Conservation (phyloP, 2,329 filamentous ascomycete genomes). For the Fusarium nanum region DNA sequence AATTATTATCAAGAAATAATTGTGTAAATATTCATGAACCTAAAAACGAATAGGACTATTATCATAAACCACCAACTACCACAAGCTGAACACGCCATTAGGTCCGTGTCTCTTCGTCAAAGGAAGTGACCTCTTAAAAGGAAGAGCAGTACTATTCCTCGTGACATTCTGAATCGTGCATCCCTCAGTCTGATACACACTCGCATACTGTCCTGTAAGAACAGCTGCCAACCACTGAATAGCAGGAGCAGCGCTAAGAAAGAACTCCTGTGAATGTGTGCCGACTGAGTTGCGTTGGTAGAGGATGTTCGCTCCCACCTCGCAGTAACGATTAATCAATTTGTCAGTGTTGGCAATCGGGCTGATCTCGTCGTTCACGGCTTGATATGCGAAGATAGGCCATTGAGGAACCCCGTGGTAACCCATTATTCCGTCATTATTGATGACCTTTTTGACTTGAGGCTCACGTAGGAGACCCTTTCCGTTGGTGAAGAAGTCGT, state of each 20-base stretch:
- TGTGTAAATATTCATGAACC: no score
- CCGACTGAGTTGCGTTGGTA: slow-evolving; percentile 42
- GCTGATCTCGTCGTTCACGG: slow-evolving; percentile 39
- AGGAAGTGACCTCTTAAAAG: slow-evolving; percentile 3
- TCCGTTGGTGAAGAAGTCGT: slow-evolving; percentile 34
- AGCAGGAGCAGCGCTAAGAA: slow-evolving; percentile 8
- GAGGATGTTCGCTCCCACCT: slow-evolving; percentile 38
- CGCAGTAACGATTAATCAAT: slow-evolving; percentile 35
- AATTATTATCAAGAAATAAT: not conserved
- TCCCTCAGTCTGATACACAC: slow-evolving; percentile 25
- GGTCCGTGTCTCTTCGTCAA: slow-evolving; percentile 22
- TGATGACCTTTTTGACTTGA: slow-evolving; percentile 10
- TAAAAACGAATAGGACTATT: no score
- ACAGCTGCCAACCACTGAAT: slow-evolving; percentile 32
- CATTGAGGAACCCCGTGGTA: slow-evolving; percentile 41
- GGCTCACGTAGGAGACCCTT: slow-evolving; percentile 10
- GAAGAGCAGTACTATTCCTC: slow-evolving; percentile 22
- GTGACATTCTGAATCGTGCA: slow-evolving; percentile 42
- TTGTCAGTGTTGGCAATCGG: slow-evolving; percentile 30
- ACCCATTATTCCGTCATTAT: slow-evolving; percentile 42
- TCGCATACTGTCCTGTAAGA: slow-evolving; percentile 23
- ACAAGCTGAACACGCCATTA: slow-evolving; percentile 28
- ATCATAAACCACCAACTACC: no score
- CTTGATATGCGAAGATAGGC: slow-evolving; percentile 42
- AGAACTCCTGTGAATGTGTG: slow-evolving; percentile 24